Percentiles rank a stretch among this genome's conserved stretches.
These are phyloP conservation scores for Russula earlei DNA, from an alignment of 768 basidiomycete species.

Conservation along the genomic window DNA sequence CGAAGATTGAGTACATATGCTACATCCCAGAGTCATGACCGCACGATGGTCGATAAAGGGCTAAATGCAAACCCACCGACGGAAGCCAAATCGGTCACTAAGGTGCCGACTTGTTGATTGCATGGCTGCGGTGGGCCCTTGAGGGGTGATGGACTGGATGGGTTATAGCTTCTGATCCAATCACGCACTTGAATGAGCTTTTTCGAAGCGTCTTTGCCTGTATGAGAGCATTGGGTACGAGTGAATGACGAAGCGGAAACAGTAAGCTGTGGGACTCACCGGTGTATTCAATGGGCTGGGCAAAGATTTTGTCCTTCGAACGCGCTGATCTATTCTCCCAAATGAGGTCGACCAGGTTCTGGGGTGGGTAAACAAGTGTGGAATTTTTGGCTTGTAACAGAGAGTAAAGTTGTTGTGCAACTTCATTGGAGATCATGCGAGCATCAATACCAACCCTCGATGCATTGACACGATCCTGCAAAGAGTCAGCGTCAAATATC, in stretches of 20 bases:
- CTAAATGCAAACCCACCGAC: no score
- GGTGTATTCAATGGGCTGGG: constrained; percentile 64
- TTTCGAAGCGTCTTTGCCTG: constrained; percentile 48
- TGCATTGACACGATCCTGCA: no score
- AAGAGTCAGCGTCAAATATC: neutral
- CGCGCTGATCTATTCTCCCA: constrained; percentile 66
- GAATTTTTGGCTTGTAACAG: constrained; percentile 45
- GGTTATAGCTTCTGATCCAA: constrained; percentile 57
- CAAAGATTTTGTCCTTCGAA: constrained; percentile 52
- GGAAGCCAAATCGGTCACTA: constrained; percentile 58
- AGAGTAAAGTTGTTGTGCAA: constrained; percentile 49
- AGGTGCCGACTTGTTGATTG: constrained; percentile 57
- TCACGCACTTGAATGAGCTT: constrained; percentile 65
- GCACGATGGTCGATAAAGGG: no score
- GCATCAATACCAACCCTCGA: constrained; percentile 78
- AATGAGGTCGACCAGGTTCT: constrained; percentile 83
- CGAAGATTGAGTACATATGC: no score
- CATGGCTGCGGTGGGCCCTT: constrained; percentile 49
- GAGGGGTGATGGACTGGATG: constrained; percentile 51
- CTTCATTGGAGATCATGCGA: constrained; percentile 69
- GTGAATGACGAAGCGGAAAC: neutral
- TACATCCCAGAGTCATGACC: no score
- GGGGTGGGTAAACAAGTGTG: constrained; percentile 68
- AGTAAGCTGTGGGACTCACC: constrained; percentile 29
- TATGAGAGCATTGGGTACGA: neutral